Conservation (phyloP, 306 rosid genomes). For the Rosa chinensis region DNA sequence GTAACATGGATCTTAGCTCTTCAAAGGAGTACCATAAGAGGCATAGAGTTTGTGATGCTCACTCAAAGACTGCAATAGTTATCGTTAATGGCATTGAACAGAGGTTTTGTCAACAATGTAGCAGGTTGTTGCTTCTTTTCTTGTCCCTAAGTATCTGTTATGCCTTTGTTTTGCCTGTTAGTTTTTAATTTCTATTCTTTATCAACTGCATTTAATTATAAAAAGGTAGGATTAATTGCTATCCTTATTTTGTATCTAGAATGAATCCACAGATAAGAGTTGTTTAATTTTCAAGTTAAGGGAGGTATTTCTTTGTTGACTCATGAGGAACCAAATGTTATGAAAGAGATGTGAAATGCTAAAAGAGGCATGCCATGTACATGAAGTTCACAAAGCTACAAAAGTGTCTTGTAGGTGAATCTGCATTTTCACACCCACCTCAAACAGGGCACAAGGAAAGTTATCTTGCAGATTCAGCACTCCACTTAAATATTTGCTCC, state of each 20-base stretch:
- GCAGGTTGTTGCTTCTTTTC: conserved; percentile 52
- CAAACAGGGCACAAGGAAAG: background rate
- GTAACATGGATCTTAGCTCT: conserved; percentile 69
- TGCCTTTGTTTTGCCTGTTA: background rate
- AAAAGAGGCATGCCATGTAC: conserved; percentile 2
- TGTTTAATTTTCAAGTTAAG: background rate
- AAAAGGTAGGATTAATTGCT: background rate
- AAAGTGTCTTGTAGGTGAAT: background rate
- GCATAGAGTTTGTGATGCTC: conserved; percentile 82
- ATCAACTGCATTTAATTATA: background rate
- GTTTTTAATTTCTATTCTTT: background rate
- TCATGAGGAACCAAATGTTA: conserved; percentile 1
- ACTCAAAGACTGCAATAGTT: conserved; percentile 75
- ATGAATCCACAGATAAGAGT: background rate
- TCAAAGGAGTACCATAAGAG: conserved; percentile 81
- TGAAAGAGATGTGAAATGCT: background rate
- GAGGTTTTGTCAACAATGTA: conserved; percentile 89
- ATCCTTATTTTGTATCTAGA: background rate
- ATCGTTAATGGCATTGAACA: conserved; percentile 78
- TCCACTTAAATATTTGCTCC: background rate
- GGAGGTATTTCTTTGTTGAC: background rate
- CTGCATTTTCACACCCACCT: background rate
- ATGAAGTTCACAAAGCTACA: background rate
- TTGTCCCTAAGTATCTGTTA: background rate
- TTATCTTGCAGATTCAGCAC: conserved; percentile 15